A percentile compares a stretch with the other conserved stretches of the same genome.
Conservation (phyloP, 257 asterid genomes). For the Solanum sparsipilum region DNA sequence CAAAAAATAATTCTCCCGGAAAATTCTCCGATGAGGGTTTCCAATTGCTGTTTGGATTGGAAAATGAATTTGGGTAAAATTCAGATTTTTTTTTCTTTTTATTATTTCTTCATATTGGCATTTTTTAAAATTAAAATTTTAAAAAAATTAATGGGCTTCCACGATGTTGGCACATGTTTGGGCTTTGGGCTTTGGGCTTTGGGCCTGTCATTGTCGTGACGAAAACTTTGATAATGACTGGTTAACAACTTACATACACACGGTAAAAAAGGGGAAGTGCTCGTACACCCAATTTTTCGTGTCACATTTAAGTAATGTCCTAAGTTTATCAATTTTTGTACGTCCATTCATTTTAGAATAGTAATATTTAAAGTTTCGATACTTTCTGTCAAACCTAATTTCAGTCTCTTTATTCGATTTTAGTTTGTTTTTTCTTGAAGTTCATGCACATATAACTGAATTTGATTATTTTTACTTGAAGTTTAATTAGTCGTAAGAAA, state of each 20-base stretch:
- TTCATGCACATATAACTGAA: background rate
- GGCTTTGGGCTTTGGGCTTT: background rate
- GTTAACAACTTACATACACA: background rate
- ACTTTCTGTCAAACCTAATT: background rate
- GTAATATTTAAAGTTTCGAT: background rate
- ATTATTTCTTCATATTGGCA: background rate
- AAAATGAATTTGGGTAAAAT: background rate
- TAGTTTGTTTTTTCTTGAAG: background rate
- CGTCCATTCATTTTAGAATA: background rate
- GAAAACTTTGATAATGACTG: background rate
- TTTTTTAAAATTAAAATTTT: background rate
- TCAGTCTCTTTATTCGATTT: background rate
- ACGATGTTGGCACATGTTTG: background rate
- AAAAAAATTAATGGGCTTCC: background rate
- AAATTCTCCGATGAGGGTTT: background rate
- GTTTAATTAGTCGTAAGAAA: background rate
- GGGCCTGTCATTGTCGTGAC: background rate
- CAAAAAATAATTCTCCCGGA: background rate
- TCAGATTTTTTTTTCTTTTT: background rate
- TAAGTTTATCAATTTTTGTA: background rate
- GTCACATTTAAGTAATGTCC: background rate
- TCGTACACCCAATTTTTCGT: background rate
- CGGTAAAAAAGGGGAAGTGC: background rate
- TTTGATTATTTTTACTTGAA: background rate
- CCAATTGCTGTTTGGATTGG: background rate